Conservation (phyloP, 1,139 yeast genomes). For the Kurtzmaniella quercitrusa region DNA sequence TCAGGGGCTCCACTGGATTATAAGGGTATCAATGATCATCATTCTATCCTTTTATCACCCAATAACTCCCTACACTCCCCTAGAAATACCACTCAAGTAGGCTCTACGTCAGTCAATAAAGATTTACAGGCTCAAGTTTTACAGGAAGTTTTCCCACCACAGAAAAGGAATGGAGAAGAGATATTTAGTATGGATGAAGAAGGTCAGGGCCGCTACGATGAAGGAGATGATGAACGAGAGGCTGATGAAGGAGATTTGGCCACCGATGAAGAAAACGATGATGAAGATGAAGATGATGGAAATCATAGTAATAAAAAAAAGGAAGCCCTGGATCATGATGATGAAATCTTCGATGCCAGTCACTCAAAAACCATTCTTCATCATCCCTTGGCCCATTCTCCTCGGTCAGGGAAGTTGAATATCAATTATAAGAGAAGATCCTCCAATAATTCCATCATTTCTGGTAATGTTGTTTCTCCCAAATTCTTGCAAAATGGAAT, state of each 20-base stretch:
- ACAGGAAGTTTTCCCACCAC: conserved; percentile 36
- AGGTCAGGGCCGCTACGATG: conserved; percentile 1
- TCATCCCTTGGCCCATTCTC: background rate
- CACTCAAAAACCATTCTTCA: background rate
- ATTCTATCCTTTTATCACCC: conserved; percentile 3
- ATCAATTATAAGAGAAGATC: conserved; percentile 4
- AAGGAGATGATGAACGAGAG: conserved; percentile 1
- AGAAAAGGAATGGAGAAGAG: conserved; percentile 13
- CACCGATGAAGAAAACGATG: background rate
- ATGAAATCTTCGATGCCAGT: background rate
- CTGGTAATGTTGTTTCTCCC: conserved; percentile 2
- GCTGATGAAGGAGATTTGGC: background rate
- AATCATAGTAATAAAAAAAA: background rate
- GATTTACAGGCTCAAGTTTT: conserved; percentile 38
- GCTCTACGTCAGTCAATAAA: conserved; percentile 35
- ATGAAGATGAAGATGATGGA: background rate
- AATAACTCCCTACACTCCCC: background rate
- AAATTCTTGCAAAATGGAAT: background rate
- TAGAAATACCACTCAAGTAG: conserved; percentile 10
- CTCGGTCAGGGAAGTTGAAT: background rate
- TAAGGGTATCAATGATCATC: conserved; percentile 1
- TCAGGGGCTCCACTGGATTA: background rate
- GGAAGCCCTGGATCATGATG: background rate
- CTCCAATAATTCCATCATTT: conserved; percentile 2
- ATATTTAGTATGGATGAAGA: conserved; percentile 36